A percentile compares a stretch with the other conserved stretches of the same genome.
These are phyloP conservation scores for Panellus pusillus DNA, from an alignment of 768 basidiomycete species.

Conservation along the genomic window DNA sequence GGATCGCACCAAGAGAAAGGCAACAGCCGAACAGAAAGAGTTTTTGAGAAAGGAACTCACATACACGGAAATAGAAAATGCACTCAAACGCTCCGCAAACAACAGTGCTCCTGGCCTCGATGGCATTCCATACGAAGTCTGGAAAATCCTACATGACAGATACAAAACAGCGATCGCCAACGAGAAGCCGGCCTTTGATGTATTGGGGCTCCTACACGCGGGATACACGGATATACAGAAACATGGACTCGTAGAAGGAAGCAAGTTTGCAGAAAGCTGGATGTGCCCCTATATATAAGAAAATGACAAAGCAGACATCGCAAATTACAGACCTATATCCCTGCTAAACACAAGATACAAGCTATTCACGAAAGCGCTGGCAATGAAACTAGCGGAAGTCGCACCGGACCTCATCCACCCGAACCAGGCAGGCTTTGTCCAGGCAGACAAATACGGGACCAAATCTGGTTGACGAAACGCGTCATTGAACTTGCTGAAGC, in stretches of 20 bases:
- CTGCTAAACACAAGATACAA: not conserved
- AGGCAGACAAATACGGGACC: slow-evolving; percentile 21
- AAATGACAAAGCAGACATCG: not conserved
- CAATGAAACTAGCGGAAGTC: not conserved
- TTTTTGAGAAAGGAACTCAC: not conserved
- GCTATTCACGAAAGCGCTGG: slow-evolving; percentile 1
- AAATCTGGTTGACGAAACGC: slow-evolving; percentile 17
- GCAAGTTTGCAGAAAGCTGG: too few species aligned
- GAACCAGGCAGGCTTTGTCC: slow-evolving; percentile 25
- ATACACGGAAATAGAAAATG: not conserved
- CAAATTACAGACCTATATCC: not conserved
- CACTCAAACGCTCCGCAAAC: too few species aligned
- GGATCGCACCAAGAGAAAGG: not conserved
- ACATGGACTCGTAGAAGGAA: not conserved
- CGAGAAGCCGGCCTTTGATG: not conserved
- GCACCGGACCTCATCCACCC: not conserved
- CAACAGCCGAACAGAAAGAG: not conserved
- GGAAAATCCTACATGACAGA: too few species aligned
- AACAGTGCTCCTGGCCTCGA: too few species aligned
- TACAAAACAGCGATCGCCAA: not conserved
- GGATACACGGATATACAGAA: not conserved
- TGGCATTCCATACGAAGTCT: too few species aligned
- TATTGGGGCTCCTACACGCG: not conserved
- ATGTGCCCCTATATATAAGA: not conserved
- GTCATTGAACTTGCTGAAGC: slow-evolving; percentile 8